Evolutionary conservation across 2,329 filamentous ascomycete species (phyloP).

Genomic region (Fusarium sp.): DNA sequence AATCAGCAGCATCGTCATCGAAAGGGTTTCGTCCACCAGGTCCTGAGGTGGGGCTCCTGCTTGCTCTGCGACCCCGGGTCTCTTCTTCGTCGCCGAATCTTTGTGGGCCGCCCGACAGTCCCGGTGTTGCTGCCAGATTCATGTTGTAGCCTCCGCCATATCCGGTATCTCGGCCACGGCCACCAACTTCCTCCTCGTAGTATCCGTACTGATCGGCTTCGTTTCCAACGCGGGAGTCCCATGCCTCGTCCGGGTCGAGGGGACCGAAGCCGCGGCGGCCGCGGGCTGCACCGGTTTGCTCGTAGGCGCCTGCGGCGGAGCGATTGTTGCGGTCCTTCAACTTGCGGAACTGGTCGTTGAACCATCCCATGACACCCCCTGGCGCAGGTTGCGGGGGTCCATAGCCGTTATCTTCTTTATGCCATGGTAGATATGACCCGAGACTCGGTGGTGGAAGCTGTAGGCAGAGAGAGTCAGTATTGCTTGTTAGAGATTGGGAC

Average conservation of each 20-base stretch:
- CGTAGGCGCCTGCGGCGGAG: conserved; percentile 77
- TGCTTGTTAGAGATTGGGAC: neutral
- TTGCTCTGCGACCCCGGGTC: conserved; percentile 57
- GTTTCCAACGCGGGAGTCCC: conserved; percentile 82
- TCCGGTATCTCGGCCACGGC: conserved; percentile 48
- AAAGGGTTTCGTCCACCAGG: conserved; percentile 70
- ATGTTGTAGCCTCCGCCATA: conserved; percentile 59
- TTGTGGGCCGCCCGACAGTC: conserved; percentile 36
- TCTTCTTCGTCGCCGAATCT: conserved; percentile 46
- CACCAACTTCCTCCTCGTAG: conserved; percentile 70
- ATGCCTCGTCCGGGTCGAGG: conserved; percentile 85
- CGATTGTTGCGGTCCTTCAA: conserved; percentile 74
- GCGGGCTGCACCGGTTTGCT: conserved; percentile 62
- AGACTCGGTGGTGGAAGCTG: conserved; percentile 77
- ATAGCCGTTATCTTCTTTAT: conserved; percentile 59
- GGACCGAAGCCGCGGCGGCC: conserved; percentile 70
- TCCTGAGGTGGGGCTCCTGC: conserved; percentile 54
- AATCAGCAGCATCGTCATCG: conserved; percentile 73
- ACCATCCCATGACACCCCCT: conserved; percentile 76
- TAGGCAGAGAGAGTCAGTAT: conserved; percentile 21
- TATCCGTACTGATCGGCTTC: conserved; percentile 77
- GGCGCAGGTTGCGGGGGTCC: conserved; percentile 65
- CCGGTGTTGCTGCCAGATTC: conserved; percentile 57
- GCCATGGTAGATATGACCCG: conserved; percentile 78
- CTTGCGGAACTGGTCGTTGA: conserved; percentile 72